Conservation (phyloP, 1,139 yeast genomes). For the Debaryomyces robertsiae region DNA sequence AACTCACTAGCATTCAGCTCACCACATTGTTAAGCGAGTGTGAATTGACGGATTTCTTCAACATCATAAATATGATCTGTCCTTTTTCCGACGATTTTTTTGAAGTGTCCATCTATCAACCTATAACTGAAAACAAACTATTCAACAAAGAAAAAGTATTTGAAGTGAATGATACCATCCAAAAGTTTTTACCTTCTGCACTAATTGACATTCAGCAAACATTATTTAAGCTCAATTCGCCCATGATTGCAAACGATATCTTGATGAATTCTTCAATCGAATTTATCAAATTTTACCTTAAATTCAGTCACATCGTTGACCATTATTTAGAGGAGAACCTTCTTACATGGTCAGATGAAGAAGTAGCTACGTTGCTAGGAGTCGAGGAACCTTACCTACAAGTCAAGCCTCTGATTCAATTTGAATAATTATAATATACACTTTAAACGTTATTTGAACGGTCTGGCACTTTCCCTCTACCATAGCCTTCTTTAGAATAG, state of each 20-base stretch:
- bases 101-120: conserved; percentile 59
- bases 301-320: conserved; percentile 41
- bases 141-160: conserved; percentile 49
- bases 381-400: conserved; percentile 40
- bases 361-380: conserved; percentile 68
- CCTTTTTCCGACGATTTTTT: conserved; percentile 59
- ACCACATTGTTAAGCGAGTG: conserved; percentile 49
- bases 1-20: conserved; percentile 45
- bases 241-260: conserved; percentile 58
- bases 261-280: conserved; percentile 49
- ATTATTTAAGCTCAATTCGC: conserved; percentile 62
- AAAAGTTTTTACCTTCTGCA: conserved; percentile 59
- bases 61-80: conserved; percentile 70
- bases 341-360: conserved; percentile 53
- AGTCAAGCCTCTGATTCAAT: conserved; percentile 10
- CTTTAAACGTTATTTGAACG: conserved; percentile 17
- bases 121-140: conserved; percentile 63
- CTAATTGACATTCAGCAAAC: conserved; percentile 62
- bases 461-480: conserved; percentile 75
- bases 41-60: conserved; percentile 57
- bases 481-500: conserved; percentile 88
- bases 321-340: conserved; percentile 46
- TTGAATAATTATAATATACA: conserved; percentile 9
- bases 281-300: conserved; percentile 56
- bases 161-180: conserved; percentile 45